Evolutionary conservation across 1,139 yeast genomes (phyloP), one percentile per base, ranked within the genome.

Genomic region (Suhomyces panamericanus): DNA sequence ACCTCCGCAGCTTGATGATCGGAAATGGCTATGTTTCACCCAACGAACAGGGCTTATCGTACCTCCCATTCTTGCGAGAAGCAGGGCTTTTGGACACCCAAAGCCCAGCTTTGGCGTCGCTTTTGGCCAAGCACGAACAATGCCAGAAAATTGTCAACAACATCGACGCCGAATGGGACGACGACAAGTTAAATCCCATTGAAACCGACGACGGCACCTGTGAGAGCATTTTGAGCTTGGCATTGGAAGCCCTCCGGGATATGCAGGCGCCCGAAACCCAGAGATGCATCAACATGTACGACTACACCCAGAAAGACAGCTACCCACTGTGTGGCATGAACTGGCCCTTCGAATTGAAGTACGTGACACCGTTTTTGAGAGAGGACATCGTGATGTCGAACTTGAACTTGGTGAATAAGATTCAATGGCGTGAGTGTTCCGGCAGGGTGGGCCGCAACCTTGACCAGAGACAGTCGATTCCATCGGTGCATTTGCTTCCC

Each of bases 1-100:
- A 83, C 46, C 61, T 91, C 46, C 73, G 78, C 49, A 93, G 91
- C 0, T 60, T 88, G n/a, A 55, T 90, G 52, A 85, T 93, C 47
- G 98, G 98, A 10, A 93, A 93, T 66, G 98, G 97, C 1, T 93
- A 96, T 96, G 81, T 93, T n/a, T 91, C 90, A 33, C 97, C 98
- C 1, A 79, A 82, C 50, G 77, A 79, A 42, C 99, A 93, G 65
- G 84, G 95, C 46, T 71, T 89, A 48, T 81, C 96, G 13, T 90
- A 87, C 57, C 65, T 88, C 32, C 96, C 96, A 1, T 91, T 77
- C 63, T 75, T 87, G 2, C 55, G 82, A 35, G 75, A 82, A 15
- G 75, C 80, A 7, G 85, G 83, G 0, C 54, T 93, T 8, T 66
- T 93, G 9, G 59, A 70, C 30, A 50, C 61, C 6, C 48, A 56